phyloP scores from a whole-genome alignment of 2,329 filamentous ascomycete genomes.

The Colletotrichum sp. region DNA sequence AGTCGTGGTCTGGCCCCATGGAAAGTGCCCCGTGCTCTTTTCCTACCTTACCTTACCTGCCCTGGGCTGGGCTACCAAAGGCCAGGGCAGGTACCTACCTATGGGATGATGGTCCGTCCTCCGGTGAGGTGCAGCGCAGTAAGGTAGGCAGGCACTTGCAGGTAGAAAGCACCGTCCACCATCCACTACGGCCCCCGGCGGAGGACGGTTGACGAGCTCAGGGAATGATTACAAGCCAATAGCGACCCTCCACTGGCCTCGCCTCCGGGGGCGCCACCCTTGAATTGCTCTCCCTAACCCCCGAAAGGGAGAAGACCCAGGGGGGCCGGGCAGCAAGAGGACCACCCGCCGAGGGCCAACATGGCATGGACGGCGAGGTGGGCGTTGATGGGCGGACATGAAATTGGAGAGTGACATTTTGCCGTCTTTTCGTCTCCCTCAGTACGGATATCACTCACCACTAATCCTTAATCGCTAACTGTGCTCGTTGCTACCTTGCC shows the following conservation, averaged over 20 bases:
- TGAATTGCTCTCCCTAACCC: neutral
- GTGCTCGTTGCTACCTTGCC: neutral
- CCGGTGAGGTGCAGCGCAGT: neutral
- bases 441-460: neutral
- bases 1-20: neutral
- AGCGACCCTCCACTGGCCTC: neutral
- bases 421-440: neutral
- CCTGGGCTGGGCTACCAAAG: neutral
- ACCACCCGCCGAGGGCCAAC: neutral
- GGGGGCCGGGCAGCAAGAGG: neutral
- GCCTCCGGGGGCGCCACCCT: neutral
- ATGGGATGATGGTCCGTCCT: neutral
- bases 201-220: neutral
- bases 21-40: neutral
- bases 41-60: neutral
- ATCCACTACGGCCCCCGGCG: neutral
- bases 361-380: neutral
- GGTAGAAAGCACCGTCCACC: neutral
- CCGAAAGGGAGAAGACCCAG: neutral
- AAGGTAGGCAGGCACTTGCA: neutral
- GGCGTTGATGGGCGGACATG: neutral
- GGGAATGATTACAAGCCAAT: neutral
- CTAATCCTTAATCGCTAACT: neutral
- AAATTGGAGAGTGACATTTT: constrained; percentile 5
- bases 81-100: neutral